Evolutionary conservation across 2,329 filamentous ascomycete species (phyloP), one percentile per base, ranked within the genome.

Genomic region (Dactylonectria macrodidyma): DNA sequence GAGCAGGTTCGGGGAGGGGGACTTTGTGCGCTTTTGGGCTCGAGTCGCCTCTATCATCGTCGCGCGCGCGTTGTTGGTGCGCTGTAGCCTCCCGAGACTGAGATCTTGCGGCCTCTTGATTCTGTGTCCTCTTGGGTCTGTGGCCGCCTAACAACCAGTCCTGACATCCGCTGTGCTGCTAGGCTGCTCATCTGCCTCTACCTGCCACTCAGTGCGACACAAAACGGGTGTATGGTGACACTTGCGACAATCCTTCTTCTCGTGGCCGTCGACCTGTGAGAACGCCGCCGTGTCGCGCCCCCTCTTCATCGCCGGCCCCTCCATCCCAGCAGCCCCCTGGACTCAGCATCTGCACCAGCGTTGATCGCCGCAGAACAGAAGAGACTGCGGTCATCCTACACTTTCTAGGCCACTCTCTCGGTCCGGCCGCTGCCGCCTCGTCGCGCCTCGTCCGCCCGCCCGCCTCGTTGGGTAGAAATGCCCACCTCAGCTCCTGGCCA

Each of bases 401-500:
- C 22, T 57, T 33, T 24, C 30, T 26, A 48, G 34, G 19, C 33
- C 46, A 61, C 46, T 52, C 65, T 38, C 54, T 67, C 66, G 55
- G 54, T 30, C 48, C 56, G 44, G 44, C 51, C 26, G 22, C 60
- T 19, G 34, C 57, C 19, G 33, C 55, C 50, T 36, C 47, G 34
- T 46, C 48, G 56, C 54, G 22, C 59, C 44, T 44, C n/a, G 16
- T 59, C 54, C n/a, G 58, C 56, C 41, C 41, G 33, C 55, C 56
- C 59, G 30, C 24, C 46, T 30, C 30, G 48, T 56, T 41, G 33
- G 33, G 41, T 48, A 67, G 59, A 58, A 26, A 81, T 81, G 80
- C 58, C 78, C 47, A 75, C 77, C 46, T 63, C 79, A 60, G 66
- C 73, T 56, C 67, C 76, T 61, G 74, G 74, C 66, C 74, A 79